Conservation (phyloP, 1,284 basidiomycete genomes). For the Leccinum pachyderme region DNA sequence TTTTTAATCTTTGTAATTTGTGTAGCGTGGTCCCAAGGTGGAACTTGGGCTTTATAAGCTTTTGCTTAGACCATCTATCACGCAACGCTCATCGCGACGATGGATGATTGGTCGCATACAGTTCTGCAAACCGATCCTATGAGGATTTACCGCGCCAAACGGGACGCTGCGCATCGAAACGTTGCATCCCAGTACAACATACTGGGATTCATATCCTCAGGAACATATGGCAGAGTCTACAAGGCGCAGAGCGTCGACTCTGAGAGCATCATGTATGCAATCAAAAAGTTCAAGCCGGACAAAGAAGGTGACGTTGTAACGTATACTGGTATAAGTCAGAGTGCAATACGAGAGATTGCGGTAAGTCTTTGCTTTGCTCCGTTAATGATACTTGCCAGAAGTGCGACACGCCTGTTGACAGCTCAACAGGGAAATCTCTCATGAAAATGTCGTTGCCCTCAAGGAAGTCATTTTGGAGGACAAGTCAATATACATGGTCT, state of each 20-base stretch:
- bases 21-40: no score
- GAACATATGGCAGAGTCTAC: slow-evolving; percentile 98
- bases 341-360: slow-evolving; percentile 94
- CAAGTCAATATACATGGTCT: slow-evolving; percentile 98
- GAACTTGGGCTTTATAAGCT: background rate
- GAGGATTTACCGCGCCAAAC: slow-evolving; percentile 79
- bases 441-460: slow-evolving; percentile 90
- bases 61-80: background rate
- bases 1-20: background rate
- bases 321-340: slow-evolving; percentile 97
- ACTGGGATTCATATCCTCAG: slow-evolving; percentile 95
- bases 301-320: slow-evolving; percentile 93
- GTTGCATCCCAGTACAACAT: slow-evolving; percentile 87
- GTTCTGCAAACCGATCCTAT: slow-evolving; percentile 65
- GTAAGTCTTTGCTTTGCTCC: slow-evolving; percentile 46
- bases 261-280: slow-evolving; percentile 79
- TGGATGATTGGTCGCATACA: slow-evolving; percentile 40
- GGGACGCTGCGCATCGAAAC: slow-evolving; percentile 64
- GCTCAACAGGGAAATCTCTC: slow-evolving; percentile 92
- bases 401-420: slow-evolving; percentile 30
- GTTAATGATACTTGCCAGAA: background rate
- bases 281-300: slow-evolving; percentile 99
- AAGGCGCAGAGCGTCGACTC: slow-evolving; percentile 82
- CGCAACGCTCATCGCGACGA: background rate
- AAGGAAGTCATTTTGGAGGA: slow-evolving; percentile 97